These are phyloP conservation scores for Trichosporon asahii DNA, from an alignment of 1,284 basidiomycete genomes.

Conservation along the genomic window DNA sequence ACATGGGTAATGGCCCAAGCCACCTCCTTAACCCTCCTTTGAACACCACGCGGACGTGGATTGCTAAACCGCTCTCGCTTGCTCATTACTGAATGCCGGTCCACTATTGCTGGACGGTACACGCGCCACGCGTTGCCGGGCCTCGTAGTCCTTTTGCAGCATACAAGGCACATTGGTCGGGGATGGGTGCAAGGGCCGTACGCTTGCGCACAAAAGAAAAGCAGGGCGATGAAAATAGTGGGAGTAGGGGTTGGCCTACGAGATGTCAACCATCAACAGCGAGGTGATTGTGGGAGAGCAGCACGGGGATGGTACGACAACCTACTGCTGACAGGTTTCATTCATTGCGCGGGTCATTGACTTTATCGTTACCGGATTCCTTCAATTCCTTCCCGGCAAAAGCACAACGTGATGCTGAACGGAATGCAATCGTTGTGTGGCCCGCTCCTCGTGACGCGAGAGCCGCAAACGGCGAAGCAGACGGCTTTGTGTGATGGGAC, in stretches of 20 bases:
- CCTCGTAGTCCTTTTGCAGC: neutral
- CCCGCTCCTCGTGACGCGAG: neutral
- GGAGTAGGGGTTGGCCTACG: neutral
- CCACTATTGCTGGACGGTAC: neutral
- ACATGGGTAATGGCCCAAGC: neutral
- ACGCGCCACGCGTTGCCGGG: neutral
- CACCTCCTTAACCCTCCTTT: neutral
- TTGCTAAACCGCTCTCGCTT: neutral
- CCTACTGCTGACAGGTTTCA: neutral
- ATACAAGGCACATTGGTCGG: neutral
- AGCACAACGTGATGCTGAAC: neutral
- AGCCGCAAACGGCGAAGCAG: neutral
- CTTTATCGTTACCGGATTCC: constrained; percentile 1
- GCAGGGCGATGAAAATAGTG: constrained; percentile 1
- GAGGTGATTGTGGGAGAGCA: neutral
- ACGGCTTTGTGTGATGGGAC: neutral
- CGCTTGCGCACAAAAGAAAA: neutral
- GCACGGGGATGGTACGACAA: neutral
- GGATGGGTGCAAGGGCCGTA: neutral
- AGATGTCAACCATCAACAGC: neutral
- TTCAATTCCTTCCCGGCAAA: neutral
- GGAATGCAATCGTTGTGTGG: neutral
- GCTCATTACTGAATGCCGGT: neutral
- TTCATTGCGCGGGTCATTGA: neutral
- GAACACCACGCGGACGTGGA: neutral